Evolutionary conservation across 345 rosid genomes (phyloP), one percentile per base, ranked within the genome.

Genomic region (Rubroshorea leprosula): DNA sequence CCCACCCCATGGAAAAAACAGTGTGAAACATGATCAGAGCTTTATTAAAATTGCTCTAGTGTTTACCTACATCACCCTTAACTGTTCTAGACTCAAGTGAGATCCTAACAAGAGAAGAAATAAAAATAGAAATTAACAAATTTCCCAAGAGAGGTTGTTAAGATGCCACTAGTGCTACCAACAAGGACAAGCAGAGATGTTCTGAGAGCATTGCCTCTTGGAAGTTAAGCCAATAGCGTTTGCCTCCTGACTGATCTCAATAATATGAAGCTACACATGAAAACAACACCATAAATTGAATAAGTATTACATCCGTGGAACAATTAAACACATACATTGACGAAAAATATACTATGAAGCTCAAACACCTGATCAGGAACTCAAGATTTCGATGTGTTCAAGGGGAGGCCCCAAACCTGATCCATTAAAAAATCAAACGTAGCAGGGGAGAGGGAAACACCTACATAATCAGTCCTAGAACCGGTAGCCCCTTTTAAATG

Each of bases 381-480:
- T 57, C 39, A 41, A 64, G 44, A 52, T 10, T 7, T 44, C 24
- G n/a, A n/a, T 55, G 24, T 18, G 63, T 18, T 27, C n/a, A n/a
- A n/a, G 35, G 35, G 9, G 35, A 29, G 35, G 35, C 35, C 9
- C 35, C 35, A 29, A 4, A 29, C 5, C 23, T 7, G 6, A 25
- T 55, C 39, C 20, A 26, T 18, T 3, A 58, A 54, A 59, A 23
- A 54, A 49, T 31, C 21, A 51, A 29, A 38, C n/a, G 29, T 15
- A 54, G 27, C 47, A 19, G 27, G 51, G 43, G 51, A 10, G 9
- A 9, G 12, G 41, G n/a, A 45, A 39, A 51, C 54, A 78, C 91
- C 68, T 80, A 93, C 97, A 89, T 76, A 69, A 93, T 68, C 61
- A 93, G 60, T 65, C 91, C 91, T 64, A 80, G 74, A 51, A 89